A percentile compares a stretch with the other conserved stretches of the same genome.
phyloP scores from a whole-genome alignment of 371 early-diverging fungal species.

The Mortierella sp. region DNA sequence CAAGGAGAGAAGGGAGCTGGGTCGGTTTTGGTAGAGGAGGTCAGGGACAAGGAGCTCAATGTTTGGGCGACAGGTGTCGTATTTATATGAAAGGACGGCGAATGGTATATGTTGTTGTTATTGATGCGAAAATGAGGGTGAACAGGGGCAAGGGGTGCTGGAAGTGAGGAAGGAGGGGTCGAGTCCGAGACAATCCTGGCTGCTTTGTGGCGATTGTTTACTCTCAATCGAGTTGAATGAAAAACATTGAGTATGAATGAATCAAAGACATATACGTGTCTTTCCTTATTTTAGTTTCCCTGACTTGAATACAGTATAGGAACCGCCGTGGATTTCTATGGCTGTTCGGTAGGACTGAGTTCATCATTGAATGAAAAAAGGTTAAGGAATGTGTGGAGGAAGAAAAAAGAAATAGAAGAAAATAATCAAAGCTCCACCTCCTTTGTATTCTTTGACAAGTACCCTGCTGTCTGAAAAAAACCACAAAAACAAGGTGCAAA shows the following conservation, averaged over 20 bases:
- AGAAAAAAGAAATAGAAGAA: background rate
- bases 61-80: background rate
- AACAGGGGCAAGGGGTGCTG: background rate
- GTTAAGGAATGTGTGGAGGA: conserved; percentile 40
- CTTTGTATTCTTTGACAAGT: background rate
- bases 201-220: background rate
- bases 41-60: conserved; percentile 41
- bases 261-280: background rate
- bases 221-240: background rate
- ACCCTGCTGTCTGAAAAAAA: background rate
- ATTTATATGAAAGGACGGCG: conserved; percentile 31
- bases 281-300: background rate
- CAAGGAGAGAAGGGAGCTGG: background rate
- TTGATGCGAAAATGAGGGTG: background rate
- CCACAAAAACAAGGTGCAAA: background rate
- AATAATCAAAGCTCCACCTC: background rate
- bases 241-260: background rate
- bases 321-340: background rate
- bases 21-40: conserved; percentile 21
- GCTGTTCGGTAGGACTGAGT: background rate
- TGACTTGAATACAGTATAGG: too few species aligned
- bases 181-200: background rate
- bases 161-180: background rate
- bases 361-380: background rate
- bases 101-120: background rate